phyloP scores from a whole-genome alignment of 2,329 filamentous ascomycete species.

The Remersonia thermophila region DNA sequence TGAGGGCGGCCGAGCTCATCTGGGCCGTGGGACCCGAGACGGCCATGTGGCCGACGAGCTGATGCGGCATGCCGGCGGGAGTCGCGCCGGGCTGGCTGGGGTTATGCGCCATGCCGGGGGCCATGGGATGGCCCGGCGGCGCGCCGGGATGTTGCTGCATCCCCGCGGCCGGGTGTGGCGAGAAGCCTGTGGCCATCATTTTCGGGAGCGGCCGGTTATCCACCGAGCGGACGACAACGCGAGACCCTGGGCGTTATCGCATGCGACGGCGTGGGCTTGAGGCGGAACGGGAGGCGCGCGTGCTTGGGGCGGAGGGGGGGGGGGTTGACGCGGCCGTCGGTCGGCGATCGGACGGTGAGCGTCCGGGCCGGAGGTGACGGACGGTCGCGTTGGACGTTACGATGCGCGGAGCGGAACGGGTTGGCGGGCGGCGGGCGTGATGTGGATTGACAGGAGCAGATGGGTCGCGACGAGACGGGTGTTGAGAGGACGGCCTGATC shows the following conservation, averaged over 20 bases:
- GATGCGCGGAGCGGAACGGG: neutral
- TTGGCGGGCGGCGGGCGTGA: neutral
- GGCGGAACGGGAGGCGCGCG: neutral
- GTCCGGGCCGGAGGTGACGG: slow-evolving; percentile 3
- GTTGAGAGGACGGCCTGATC: too few relatives aligned
- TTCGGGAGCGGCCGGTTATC: slow-evolving; percentile 35
- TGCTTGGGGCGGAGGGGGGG: too few relatives aligned
- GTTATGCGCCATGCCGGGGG: slow-evolving; percentile 52
- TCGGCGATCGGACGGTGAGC: neutral
- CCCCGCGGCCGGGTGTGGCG: slow-evolving; percentile 54
- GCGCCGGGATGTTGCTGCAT: slow-evolving; percentile 62
- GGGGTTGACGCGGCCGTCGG: neutral
- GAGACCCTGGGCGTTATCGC: slow-evolving; percentile 32
- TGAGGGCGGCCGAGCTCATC: slow-evolving; percentile 61
- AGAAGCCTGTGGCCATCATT: slow-evolving; percentile 61
- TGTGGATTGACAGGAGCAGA: slow-evolving; percentile 5
- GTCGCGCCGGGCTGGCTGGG: slow-evolving; percentile 58
- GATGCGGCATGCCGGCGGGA: slow-evolving; percentile 52
- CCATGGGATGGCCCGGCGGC: slow-evolving; percentile 51
- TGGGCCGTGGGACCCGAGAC: slow-evolving; percentile 61
- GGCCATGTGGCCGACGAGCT: slow-evolving; percentile 54
- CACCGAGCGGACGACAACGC: slow-evolving; percentile 49
- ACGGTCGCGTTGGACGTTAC: slow-evolving; percentile 1
- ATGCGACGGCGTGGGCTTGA: slow-evolving; percentile 28
- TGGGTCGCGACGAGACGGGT: too few relatives aligned